Evolutionary conservation across 176 grass and related monocot species (phyloP).

Genomic region (Aegilops bicornis): DNA sequence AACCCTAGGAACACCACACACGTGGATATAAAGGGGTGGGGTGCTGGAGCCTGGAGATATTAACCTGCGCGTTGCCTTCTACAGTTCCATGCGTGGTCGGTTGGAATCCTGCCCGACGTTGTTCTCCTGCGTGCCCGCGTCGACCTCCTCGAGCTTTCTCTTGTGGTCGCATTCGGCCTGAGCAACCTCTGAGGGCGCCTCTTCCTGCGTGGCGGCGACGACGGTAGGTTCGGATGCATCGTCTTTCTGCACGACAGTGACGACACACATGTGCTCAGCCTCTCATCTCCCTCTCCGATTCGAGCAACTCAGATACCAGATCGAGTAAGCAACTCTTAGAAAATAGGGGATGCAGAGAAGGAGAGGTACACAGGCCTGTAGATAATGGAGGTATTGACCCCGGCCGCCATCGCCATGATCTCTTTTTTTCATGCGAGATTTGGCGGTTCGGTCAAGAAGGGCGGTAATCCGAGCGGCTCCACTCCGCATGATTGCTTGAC

Average conservation of each 20-base stretch:
- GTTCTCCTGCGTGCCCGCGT: slow-evolving; percentile 13
- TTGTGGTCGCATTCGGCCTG: slow-evolving; percentile 38
- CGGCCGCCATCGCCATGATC: no score
- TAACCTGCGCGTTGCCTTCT: slow-evolving; percentile 43
- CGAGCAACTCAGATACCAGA: no score
- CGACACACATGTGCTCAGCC: no score
- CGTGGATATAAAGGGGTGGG: neutral
- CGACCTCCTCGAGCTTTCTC: slow-evolving; percentile 48
- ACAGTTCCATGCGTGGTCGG: slow-evolving; percentile 20
- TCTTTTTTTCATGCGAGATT: no score
- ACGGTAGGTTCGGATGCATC: neutral
- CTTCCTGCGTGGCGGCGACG: neutral
- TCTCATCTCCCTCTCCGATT: no score
- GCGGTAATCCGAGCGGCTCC: no score
- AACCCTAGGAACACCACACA: neutral
- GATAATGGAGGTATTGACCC: no score
- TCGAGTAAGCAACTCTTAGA: no score
- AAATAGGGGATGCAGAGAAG: no score
- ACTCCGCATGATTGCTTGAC: no score
- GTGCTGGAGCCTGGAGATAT: neutral
- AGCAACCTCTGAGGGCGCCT: neutral
- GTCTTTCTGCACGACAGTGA: neutral
- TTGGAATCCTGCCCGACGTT: slow-evolving; percentile 21
- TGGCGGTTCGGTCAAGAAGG: no score
- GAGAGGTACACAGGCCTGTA: no score